Conservation (phyloP, 1,139 yeast species). For the Suhomyces ambrosiae region DNA sequence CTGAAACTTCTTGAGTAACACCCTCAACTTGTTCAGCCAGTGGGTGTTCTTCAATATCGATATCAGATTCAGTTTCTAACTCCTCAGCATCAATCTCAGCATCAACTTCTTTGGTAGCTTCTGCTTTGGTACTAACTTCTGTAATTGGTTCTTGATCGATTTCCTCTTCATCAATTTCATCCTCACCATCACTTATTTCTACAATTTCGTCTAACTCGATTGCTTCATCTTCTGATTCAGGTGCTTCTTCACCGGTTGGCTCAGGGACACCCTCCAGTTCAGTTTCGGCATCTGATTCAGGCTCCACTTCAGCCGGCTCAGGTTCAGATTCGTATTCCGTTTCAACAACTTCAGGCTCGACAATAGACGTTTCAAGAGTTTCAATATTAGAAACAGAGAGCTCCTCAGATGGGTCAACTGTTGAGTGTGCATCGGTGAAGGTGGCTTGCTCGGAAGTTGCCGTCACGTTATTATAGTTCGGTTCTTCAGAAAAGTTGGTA, state of each 20-base stretch:
- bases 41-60: neutral
- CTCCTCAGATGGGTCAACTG: neutral
- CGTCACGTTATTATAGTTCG: neutral
- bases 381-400: neutral
- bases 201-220: neutral
- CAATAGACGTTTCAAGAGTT: neutral
- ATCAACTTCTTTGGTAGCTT: neutral
- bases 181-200: too few relatives aligned
- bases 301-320: neutral
- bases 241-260: neutral
- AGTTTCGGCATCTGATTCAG: neutral
- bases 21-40: neutral
- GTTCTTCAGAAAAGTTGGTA: neutral
- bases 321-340: neutral
- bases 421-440: neutral
- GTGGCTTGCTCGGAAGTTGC: too few relatives aligned
- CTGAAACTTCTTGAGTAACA: neutral
- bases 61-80: too few relatives aligned
- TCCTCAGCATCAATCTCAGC: neutral
- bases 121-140: neutral
- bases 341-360: neutral
- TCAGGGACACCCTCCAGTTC: neutral
- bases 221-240: neutral
- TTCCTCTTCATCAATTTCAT: slow-evolving; percentile 5
- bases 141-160: neutral